A percentile compares a stretch with the other conserved stretches of the same genome.
Conservation (phyloP, 1,284 basidiomycete genomes). For the Phylloboletellus chloephorus region DNA sequence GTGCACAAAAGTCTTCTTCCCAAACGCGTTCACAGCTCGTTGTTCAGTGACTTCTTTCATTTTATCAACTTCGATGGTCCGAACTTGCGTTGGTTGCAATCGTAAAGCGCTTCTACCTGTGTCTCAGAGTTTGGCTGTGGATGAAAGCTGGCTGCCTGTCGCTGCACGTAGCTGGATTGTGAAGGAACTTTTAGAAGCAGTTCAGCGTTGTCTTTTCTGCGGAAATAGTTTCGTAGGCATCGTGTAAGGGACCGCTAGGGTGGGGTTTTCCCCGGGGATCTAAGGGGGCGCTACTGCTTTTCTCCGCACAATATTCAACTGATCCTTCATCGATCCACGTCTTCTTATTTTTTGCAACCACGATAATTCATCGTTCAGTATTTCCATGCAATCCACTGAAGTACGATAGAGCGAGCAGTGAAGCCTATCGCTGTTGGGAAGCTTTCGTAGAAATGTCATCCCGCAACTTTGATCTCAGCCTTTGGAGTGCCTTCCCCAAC, state of each 20-base stretch:
- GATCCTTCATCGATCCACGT: slow-evolving; percentile 27
- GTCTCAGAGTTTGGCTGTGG: slow-evolving; percentile 29
- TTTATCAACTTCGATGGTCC: slow-evolving; percentile 58
- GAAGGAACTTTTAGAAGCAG: slow-evolving; percentile 57
- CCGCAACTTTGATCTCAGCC: slow-evolving; percentile 31
- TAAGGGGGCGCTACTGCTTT: slow-evolving; percentile 28
- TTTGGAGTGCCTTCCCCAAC: slow-evolving; percentile 35
- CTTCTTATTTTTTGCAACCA: slow-evolving; percentile 24
- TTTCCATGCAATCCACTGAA: slow-evolving; percentile 25
- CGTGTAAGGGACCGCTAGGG: slow-evolving; percentile 32
- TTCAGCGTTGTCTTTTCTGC: slow-evolving; percentile 59
- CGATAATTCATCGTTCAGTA: slow-evolving; percentile 21
- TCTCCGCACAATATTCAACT: slow-evolving; percentile 26
- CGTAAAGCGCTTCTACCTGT: slow-evolving; percentile 62
- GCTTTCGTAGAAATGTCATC: slow-evolving; percentile 18
- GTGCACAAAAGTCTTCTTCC: slow-evolving; percentile 18
- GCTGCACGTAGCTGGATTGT: slow-evolving; percentile 57
- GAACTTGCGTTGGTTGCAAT: slow-evolving; percentile 66
- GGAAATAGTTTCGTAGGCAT: slow-evolving; percentile 60
- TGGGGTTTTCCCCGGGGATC: slow-evolving; percentile 12
- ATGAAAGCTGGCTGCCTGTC: slow-evolving; percentile 38
- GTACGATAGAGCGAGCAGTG: slow-evolving; percentile 25
- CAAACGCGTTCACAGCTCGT: slow-evolving; percentile 42
- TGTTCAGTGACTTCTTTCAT: slow-evolving; percentile 71
- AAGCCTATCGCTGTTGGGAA: slow-evolving; percentile 22